These are phyloP conservation scores for Kernera saxatilis DNA, from an alignment of 345 rosid species.

Conservation along the genomic window DNA sequence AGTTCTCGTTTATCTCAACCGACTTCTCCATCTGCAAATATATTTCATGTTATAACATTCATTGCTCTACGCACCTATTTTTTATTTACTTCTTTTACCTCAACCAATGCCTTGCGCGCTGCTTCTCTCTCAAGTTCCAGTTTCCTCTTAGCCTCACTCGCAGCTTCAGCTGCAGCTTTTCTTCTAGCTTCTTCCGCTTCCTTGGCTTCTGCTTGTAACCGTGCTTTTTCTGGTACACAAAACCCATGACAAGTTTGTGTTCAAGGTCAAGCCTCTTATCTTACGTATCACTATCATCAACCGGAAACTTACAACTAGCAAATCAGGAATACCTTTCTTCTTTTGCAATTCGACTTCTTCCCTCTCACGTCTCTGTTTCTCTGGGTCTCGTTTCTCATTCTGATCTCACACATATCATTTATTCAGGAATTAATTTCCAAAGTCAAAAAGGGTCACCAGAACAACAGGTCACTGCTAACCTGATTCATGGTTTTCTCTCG, in stretches of 20 bases:
- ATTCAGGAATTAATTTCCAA: background rate
- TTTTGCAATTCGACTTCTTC: slow-evolving; percentile 75
- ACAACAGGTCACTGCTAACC: slow-evolving; percentile 37
- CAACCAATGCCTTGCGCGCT: slow-evolving; percentile 66
- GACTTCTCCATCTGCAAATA: slow-evolving; percentile 99
- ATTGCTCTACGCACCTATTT: background rate
- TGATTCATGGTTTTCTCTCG: slow-evolving; percentile 66
- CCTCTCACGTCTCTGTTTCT: slow-evolving; percentile 54
- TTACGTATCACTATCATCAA: background rate
- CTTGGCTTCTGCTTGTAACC: slow-evolving; percentile 75
- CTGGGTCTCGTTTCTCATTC: slow-evolving; percentile 72
- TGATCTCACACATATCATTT: slow-evolving; percentile 20
- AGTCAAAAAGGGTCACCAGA: background rate
- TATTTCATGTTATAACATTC: no score
- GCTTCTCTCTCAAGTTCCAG: slow-evolving; percentile 82
- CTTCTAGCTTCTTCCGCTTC: slow-evolving; percentile 80
- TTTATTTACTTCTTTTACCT: slow-evolving; percentile 39
- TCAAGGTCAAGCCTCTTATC: background rate
- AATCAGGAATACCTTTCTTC: slow-evolving; percentile 56
- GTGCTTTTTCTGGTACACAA: slow-evolving; percentile 57
- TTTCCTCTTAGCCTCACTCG: slow-evolving; percentile 55
- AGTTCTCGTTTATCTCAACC: slow-evolving; percentile 70
- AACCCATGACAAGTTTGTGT: background rate
- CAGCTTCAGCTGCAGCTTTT: slow-evolving; percentile 51
- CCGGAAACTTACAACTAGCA: background rate